phyloP scores from a whole-genome alignment of 108 stramenopile genomes.

The Discostella pseudostelligera region DNA sequence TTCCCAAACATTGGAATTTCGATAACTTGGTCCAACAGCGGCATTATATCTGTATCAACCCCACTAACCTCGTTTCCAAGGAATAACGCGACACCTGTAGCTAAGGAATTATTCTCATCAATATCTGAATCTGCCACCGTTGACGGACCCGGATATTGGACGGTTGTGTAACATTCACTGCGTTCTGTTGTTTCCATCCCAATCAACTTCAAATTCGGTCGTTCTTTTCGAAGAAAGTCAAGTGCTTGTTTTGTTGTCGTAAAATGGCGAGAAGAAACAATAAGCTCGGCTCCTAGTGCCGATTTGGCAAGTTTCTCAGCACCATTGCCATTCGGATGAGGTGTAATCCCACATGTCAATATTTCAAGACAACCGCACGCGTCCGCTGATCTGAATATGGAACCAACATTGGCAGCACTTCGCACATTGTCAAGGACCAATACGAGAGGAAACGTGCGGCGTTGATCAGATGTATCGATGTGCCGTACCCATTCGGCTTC shows the following conservation, averaged over 20 bases:
- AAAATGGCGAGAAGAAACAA: conserved; percentile 72
- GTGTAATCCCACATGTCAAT: conserved; percentile 76
- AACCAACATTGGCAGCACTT: conserved; percentile 86
- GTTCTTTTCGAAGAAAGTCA: conserved; percentile 38
- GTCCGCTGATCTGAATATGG: conserved; percentile 85
- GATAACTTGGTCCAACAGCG: conserved; percentile 60
- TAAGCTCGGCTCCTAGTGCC: conserved; percentile 70
- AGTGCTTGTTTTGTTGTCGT: conserved; percentile 63
- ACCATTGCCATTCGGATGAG: conserved; percentile 75
- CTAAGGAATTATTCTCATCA: conserved; percentile 4
- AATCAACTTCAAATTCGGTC: conserved; percentile 45
- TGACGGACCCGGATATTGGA: conserved; percentile 43
- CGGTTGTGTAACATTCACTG: conserved; percentile 54
- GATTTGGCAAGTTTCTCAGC: conserved; percentile 80
- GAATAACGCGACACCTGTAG: conserved; percentile 59
- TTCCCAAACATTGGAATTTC: conserved; percentile 86
- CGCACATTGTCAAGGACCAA: conserved; percentile 85
- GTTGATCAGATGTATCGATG: conserved; percentile 45
- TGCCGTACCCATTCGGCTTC: conserved; percentile 79
- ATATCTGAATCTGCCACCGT: conserved; percentile 20
- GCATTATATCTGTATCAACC: conserved; percentile 61
- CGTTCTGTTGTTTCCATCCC: conserved; percentile 84
- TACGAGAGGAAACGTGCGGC: conserved; percentile 65
- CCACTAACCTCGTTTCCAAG: conserved; percentile 89
- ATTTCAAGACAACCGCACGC: conserved; percentile 62